Percentiles rank a stretch among this genome's conserved stretches.
phyloP scores from a whole-genome alignment of 352 stramenopile species.

The Phytophthora brassicae region DNA sequence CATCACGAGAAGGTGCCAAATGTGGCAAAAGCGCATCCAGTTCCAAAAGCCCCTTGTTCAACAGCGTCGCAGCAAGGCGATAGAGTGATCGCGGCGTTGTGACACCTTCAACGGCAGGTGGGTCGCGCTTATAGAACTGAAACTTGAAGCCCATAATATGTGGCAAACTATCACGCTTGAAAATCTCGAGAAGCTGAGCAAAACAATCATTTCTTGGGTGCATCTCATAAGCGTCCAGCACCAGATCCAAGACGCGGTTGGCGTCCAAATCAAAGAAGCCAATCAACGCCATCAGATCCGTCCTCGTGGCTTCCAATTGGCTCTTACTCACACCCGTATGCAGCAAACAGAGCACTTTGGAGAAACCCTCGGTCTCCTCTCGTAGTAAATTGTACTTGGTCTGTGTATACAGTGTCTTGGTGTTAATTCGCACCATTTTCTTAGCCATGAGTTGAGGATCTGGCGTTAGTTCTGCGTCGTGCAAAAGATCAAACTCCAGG shows the following conservation, averaged over 20 bases:
- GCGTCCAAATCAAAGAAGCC: conserved; percentile 96
- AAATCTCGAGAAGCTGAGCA: conserved; percentile 62
- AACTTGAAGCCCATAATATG: conserved; percentile 95
- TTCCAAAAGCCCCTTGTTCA: conserved; percentile 77
- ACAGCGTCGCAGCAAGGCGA: conserved; percentile 84
- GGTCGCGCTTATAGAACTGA: conserved; percentile 81
- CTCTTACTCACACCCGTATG: conserved; percentile 67
- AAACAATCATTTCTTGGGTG: conserved; percentile 82
- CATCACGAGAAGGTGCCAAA: conserved; percentile 65
- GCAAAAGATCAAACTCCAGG: conserved; percentile 78
- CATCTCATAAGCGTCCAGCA: conserved; percentile 92
- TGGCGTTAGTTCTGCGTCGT: conserved; percentile 53
- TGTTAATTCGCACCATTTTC: conserved; percentile 86
- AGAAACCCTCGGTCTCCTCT: conserved; percentile 96
- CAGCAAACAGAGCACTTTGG: conserved; percentile 90
- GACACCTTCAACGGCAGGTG: conserved; percentile 30
- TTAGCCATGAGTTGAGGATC: conserved; percentile 59
- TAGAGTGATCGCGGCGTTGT: conserved; percentile 78
- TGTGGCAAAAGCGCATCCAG: conserved; percentile 81
- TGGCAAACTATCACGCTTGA: conserved; percentile 79
- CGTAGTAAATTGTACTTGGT: conserved; percentile 97
- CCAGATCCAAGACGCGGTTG: conserved; percentile 94
- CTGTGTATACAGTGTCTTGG: conserved; percentile 92
- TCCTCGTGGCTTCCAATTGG: conserved; percentile 69
- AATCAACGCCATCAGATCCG: conserved; percentile 76